Evolutionary conservation across 2,329 filamentous ascomycete genomes (phyloP).

Genomic region (Diaporthe citriasiana): DNA sequence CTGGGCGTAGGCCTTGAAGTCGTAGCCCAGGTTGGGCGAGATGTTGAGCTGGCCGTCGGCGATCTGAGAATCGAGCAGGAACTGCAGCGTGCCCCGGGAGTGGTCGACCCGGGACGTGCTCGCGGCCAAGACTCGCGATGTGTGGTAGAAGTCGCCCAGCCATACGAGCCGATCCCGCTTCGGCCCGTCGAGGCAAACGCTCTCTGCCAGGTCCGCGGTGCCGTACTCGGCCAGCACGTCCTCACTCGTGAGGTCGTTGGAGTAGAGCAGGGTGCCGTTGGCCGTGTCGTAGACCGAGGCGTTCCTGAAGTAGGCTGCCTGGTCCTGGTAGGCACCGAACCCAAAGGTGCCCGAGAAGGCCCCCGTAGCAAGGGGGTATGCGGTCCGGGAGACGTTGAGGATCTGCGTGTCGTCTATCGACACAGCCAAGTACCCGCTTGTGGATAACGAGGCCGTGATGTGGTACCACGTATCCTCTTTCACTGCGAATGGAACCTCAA

Average conservation of each 20-base stretch:
- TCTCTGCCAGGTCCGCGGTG: conserved; percentile 50
- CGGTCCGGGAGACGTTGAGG: conserved; percentile 42
- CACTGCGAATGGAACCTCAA: conserved; percentile 48
- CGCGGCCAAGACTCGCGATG: conserved; percentile 53
- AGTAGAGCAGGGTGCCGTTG: conserved; percentile 53
- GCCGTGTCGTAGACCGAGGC: conserved; percentile 48
- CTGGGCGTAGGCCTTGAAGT: not conserved
- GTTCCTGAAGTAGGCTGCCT: conserved; percentile 54
- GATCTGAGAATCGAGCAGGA: conserved; percentile 44
- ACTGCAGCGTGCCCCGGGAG: conserved; percentile 52
- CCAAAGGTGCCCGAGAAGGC: conserved; percentile 52
- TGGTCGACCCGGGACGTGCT: conserved; percentile 56
- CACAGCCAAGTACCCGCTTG: conserved; percentile 47
- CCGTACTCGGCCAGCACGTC: conserved; percentile 54
- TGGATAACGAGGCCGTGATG: conserved; percentile 50
- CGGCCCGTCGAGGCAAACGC: conserved; percentile 58
- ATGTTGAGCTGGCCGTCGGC: conserved; percentile 15
- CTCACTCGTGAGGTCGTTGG: conserved; percentile 48
- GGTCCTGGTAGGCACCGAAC: conserved; percentile 58
- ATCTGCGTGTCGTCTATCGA: conserved; percentile 48
- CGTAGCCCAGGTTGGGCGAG: conserved; percentile 24
- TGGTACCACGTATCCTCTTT: conserved; percentile 54
- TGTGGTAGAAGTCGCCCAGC: conserved; percentile 60
- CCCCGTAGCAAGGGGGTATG: conserved; percentile 32
- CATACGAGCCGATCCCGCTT: conserved; percentile 59